Evolutionary conservation across 2,329 filamentous ascomycete species (phyloP).

Genomic region (Ophiosphaerella narmari): DNA sequence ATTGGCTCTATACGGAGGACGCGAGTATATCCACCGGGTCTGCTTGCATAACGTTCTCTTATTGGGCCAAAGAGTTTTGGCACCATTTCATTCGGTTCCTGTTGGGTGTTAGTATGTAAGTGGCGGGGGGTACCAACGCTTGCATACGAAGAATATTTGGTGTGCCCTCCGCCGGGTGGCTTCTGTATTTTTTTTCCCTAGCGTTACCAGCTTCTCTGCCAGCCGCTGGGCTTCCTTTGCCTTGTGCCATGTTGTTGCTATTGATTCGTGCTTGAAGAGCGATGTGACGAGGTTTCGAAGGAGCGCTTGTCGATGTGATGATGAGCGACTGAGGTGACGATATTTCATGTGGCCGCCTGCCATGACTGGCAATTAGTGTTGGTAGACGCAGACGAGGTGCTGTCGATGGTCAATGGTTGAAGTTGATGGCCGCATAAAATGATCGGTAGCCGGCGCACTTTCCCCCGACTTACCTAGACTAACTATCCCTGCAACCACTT

Average conservation of each 20-base stretch:
- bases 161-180: conserved; percentile 76
- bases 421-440: conserved; percentile 20
- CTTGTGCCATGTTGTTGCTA: conserved; percentile 94
- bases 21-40: conserved; percentile 92
- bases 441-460: conserved; percentile 27
- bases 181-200: conserved; percentile 91
- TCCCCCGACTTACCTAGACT: conserved; percentile 11
- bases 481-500: conserved; percentile 18
- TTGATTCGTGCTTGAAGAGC: conserved; percentile 89
- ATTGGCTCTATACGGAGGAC: conserved; percentile 89
- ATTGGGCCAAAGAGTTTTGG: conserved; percentile 89
- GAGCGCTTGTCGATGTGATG: conserved; percentile 86
- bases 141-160: conserved; percentile 80
- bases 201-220: conserved; percentile 90
- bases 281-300: conserved; percentile 96
- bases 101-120: conserved; percentile 16
- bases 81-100: conserved; percentile 72
- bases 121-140: conserved; percentile 6
- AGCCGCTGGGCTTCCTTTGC: conserved; percentile 95
- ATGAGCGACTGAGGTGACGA: conserved; percentile 83
- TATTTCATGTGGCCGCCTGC: conserved; percentile 86
- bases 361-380: conserved; percentile 58
- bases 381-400: neutral
- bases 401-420: conserved; percentile 6
- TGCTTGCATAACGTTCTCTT: conserved; percentile 73